phyloP scores from a whole-genome alignment of 2,329 filamentous ascomycete genomes.

The Colletotrichum horii region DNA sequence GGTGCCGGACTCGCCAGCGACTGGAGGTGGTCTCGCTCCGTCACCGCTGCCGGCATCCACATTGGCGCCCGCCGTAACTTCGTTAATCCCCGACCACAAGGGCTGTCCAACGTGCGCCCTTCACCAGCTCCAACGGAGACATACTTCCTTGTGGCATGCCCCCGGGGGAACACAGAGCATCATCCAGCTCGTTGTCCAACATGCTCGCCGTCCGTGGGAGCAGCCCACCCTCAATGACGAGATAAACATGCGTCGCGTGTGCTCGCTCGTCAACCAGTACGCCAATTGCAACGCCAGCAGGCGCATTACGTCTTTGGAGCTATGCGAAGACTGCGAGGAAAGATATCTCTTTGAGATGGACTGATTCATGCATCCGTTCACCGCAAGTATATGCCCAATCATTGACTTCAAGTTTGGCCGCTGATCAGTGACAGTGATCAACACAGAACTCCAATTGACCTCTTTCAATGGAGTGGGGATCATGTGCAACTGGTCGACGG shows the following conservation, averaged over 20 bases:
- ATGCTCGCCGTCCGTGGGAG: background rate
- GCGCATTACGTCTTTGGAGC: background rate
- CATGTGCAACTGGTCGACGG: background rate
- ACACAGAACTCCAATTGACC: background rate
- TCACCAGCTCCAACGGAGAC: background rate
- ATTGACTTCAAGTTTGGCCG: background rate
- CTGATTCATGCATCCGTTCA: background rate
- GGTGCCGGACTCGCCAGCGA: background rate
- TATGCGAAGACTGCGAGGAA: background rate
- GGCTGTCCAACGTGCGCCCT: background rate
- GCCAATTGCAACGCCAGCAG: background rate
- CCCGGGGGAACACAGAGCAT: background rate
- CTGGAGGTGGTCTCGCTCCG: background rate
- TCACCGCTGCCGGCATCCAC: background rate
- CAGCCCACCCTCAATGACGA: background rate
- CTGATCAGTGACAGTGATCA: background rate
- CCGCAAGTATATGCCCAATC: background rate
- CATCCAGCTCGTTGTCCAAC: background rate
- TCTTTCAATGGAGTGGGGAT: background rate
- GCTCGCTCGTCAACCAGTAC: background rate
- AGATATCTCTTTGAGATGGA: background rate
- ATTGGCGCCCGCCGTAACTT: background rate
- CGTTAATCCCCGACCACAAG: background rate
- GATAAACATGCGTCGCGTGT: background rate
- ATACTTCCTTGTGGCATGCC: background rate